Conservation (phyloP, 2,329 filamentous ascomycete genomes). For the Oidium heveae region DNA sequence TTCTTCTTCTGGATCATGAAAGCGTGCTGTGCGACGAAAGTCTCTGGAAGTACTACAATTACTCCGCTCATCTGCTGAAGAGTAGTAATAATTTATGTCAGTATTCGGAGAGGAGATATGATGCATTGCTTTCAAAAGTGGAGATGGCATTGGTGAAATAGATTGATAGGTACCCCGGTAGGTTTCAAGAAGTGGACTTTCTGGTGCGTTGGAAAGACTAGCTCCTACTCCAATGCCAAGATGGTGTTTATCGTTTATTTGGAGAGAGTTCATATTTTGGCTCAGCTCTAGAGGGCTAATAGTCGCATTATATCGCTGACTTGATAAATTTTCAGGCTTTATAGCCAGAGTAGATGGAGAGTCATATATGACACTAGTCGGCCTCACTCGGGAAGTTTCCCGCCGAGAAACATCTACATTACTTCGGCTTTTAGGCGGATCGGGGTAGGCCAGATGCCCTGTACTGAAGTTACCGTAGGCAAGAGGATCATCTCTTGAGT, state of each 20-base stretch:
- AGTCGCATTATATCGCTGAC: conserved; percentile 8
- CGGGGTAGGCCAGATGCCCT: conserved; percentile 5
- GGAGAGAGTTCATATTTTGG: conserved; percentile 11
- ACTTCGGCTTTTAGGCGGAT: conserved; percentile 4
- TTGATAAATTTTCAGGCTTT: conserved; percentile 11
- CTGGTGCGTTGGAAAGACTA: conserved; percentile 31
- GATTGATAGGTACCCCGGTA: conserved; percentile 89
- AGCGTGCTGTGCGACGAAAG: conserved; percentile 34
- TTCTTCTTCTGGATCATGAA: conserved; percentile 65
- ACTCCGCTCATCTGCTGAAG: conserved; percentile 22
- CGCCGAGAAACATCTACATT: conserved; percentile 3
- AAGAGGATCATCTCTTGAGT: conserved; percentile 15
- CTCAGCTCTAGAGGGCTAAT: conserved; percentile 7
- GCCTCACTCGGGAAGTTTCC: conserved; percentile 1
- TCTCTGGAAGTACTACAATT: conserved; percentile 16
- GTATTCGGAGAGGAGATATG: conserved; percentile 19
- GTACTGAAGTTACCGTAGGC: conserved; percentile 13
- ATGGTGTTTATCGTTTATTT: conserved; percentile 11
- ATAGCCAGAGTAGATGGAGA: background rate
- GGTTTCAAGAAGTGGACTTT: conserved; percentile 69
- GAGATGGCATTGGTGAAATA: conserved; percentile 82
- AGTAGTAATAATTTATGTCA: conserved; percentile 26
- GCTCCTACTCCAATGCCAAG: conserved; percentile 3
- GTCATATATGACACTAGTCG: no score
- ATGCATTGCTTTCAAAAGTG: conserved; percentile 30